Conservation (phyloP, 225 moss, liverwort and hornwort species). For the Physcomitrium patens region DNA sequence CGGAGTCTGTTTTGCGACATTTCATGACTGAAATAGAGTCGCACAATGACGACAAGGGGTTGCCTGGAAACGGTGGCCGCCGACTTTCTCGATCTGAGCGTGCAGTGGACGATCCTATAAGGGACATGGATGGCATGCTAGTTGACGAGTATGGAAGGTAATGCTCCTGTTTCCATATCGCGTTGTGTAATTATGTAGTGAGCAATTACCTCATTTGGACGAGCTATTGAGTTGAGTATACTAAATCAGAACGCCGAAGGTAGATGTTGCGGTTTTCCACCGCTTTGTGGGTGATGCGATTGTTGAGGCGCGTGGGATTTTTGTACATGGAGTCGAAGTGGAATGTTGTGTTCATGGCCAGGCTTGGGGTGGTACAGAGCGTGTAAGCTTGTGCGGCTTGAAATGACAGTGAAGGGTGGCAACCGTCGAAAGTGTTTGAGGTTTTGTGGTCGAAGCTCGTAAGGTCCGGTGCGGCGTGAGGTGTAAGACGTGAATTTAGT, state of each 20-base stretch:
- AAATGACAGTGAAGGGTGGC: not conserved
- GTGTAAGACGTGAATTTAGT: not conserved
- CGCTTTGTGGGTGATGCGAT: not conserved
- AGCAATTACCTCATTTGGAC: not conserved
- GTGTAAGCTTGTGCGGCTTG: not conserved
- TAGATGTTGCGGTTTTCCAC: slow-evolving; percentile 5
- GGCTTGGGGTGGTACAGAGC: not conserved
- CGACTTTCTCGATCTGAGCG: slow-evolving; percentile 95
- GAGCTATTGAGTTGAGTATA: not conserved
- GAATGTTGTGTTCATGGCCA: not conserved
- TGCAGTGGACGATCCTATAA: slow-evolving; percentile 94
- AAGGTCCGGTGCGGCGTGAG: not conserved
- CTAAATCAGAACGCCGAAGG: not conserved
- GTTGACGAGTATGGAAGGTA: slow-evolving; percentile 99
- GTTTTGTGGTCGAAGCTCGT: not conserved
- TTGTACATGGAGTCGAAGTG: not conserved
- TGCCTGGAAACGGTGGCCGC: slow-evolving; percentile 68
- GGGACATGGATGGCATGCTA: slow-evolving; percentile 99
- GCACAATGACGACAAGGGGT: slow-evolving; percentile 81
- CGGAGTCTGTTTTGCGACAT: slow-evolving; percentile 82
- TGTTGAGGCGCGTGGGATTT: not conserved
- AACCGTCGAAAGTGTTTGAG: not conserved
- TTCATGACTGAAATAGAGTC: slow-evolving; percentile 96
- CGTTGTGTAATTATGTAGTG: not conserved
- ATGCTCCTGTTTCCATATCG: slow-evolving; percentile 9